phyloP scores from a whole-genome alignment of 2,329 filamentous ascomycete genomes.

The Tolypocladium pustulatum region DNA sequence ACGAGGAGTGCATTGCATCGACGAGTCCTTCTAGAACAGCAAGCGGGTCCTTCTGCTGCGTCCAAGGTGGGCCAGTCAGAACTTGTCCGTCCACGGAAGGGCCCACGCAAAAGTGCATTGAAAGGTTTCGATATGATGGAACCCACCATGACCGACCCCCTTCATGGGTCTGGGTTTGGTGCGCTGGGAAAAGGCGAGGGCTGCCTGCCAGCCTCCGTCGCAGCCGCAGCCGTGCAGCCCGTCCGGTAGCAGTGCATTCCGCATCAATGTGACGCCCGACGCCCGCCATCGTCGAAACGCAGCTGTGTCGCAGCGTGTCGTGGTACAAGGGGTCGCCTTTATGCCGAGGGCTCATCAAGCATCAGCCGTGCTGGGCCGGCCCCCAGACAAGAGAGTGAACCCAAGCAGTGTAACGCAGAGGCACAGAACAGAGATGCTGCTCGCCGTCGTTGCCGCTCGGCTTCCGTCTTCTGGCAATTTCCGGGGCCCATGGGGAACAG shows the following conservation, averaged over 20 bases:
- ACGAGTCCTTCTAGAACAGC: not conserved
- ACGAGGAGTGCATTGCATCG: not conserved
- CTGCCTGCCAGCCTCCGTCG: not conserved
- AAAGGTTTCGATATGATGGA: not conserved
- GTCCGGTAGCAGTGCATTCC: not conserved
- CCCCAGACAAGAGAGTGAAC: not conserved
- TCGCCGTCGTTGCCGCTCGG: not conserved
- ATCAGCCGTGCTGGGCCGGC: not conserved
- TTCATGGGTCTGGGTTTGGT: not conserved
- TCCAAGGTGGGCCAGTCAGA: not conserved
- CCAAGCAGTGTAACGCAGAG: not conserved
- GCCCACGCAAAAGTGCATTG: not conserved
- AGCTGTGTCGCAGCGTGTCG: not conserved
- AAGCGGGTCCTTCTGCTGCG: not conserved
- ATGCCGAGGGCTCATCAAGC: not conserved
- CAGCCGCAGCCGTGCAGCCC: not conserved
- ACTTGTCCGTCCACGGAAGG: not conserved
- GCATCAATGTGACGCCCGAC: not conserved
- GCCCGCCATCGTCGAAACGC: not conserved
- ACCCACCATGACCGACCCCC: not conserved
- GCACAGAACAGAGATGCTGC: not conserved
- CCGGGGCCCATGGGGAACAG: not conserved
- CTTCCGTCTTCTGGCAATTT: not conserved
- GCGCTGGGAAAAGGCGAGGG: not conserved
- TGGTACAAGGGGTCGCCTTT: not conserved